These are phyloP conservation scores for Pseudogymnoascus sp. DNA, from an alignment of 2,329 filamentous ascomycete genomes.

Conservation along the genomic window DNA sequence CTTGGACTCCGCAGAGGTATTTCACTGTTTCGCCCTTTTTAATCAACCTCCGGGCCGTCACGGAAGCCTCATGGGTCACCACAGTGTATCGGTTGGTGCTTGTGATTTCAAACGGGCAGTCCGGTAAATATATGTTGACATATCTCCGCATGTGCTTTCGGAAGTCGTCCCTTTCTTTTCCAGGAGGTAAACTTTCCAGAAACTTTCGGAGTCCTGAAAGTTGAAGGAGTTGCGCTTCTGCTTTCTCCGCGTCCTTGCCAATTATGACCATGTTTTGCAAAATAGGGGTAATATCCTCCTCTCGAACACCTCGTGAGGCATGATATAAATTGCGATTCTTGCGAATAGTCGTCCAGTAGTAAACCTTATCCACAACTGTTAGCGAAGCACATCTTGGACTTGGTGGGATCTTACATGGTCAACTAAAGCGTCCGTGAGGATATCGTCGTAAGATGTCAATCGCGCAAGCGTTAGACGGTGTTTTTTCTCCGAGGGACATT, in stretches of 20 bases:
- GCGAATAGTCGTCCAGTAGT: slow-evolving; percentile 92
- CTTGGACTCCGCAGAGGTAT: slow-evolving; percentile 84
- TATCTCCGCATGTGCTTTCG: slow-evolving; percentile 80
- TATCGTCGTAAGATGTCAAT: slow-evolving; percentile 88
- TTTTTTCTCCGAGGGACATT: slow-evolving; percentile 47
- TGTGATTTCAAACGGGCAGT: slow-evolving; percentile 91
- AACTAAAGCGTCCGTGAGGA: slow-evolving; percentile 88
- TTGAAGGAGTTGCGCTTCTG: slow-evolving; percentile 65
- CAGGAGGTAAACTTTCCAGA: slow-evolving; percentile 56
- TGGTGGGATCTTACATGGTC: slow-evolving; percentile 67
- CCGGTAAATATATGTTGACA: slow-evolving; percentile 83
- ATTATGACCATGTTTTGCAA: slow-evolving; percentile 63
- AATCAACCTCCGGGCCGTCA: slow-evolving; percentile 74
- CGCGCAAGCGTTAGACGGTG: slow-evolving; percentile 77
- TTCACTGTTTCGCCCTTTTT: slow-evolving; percentile 79
- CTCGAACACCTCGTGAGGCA: slow-evolving; percentile 69
- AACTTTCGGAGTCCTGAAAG: slow-evolving; percentile 71
- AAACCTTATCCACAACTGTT: slow-evolving; percentile 52
- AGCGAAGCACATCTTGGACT: background rate
- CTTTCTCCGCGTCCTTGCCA: slow-evolving; percentile 61
- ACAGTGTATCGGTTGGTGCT: slow-evolving; percentile 94
- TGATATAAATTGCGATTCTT: slow-evolving; percentile 89
- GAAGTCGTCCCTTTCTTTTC: slow-evolving; percentile 82
- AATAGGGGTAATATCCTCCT: slow-evolving; percentile 54
- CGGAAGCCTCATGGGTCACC: slow-evolving; percentile 76